These are phyloP conservation scores for Eimeria acervulina DNA, from an alignment of 169 alveolate species.

Conservation along the genomic window DNA sequence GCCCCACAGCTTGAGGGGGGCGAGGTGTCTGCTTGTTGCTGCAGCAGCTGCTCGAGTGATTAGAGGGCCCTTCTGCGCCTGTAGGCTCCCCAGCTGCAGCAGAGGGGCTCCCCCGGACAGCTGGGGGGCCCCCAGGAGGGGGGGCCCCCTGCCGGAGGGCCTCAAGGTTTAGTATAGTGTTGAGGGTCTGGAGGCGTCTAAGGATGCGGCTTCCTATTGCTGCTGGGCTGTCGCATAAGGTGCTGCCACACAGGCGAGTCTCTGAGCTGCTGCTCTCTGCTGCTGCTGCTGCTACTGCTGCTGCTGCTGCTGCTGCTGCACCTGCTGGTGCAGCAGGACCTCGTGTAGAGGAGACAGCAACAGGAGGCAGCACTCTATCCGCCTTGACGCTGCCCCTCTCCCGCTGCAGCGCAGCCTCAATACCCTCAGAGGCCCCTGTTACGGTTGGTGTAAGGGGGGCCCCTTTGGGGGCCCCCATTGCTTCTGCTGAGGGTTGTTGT, in stretches of 20 bases:
- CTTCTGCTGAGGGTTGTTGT: background rate
- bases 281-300: slow-evolving; percentile 13
- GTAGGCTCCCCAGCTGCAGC: background rate
- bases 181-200: background rate
- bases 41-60: background rate
- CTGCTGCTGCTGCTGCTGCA: background rate
- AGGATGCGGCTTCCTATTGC: slow-evolving; percentile 51
- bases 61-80: background rate
- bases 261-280: background rate
- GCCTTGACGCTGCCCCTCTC: background rate
- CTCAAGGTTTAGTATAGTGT: background rate
- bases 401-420: background rate
- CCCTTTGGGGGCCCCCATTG: background rate
- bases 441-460: too few relatives aligned
- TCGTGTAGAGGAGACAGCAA: background rate
- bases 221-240: slow-evolving; percentile 61
- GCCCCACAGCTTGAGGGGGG: background rate
- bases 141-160: background rate
- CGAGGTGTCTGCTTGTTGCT: background rate
- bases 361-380: background rate
- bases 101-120: background rate
- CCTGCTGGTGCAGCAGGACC: slow-evolving; percentile 14
- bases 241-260: background rate
- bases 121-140: slow-evolving; percentile 27
- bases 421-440: background rate